Percentiles rank a stretch among this genome's conserved stretches.
Conservation (phyloP, 306 rosid species). For the Vigna angularis region DNA sequence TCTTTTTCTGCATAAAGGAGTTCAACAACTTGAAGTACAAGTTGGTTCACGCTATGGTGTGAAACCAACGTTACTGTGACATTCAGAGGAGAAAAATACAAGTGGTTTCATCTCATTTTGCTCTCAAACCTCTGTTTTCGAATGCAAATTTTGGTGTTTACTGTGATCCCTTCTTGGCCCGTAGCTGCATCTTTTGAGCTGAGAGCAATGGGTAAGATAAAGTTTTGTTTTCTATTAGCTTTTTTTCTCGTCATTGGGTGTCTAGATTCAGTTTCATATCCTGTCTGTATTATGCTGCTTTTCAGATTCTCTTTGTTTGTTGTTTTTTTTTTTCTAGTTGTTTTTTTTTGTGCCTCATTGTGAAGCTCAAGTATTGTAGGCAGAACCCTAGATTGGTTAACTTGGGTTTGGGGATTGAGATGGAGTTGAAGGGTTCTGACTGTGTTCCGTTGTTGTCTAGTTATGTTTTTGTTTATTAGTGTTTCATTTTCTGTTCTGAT, state of each 20-base stretch:
- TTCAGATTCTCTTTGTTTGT: conserved; percentile 3
- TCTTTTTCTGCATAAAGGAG: conserved; percentile 34
- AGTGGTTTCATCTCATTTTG: conserved; percentile 21
- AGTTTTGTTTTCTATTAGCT: conserved; percentile 8
- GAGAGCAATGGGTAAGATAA: conserved; percentile 44
- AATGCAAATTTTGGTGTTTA: conserved; percentile 5
- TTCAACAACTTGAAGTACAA: conserved; percentile 46
- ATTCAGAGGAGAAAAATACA: neutral
- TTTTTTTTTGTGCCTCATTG: conserved; percentile 33
- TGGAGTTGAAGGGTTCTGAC: conserved; percentile 31
- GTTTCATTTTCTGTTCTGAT: conserved; percentile 5
- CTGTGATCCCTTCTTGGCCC: conserved; percentile 29
- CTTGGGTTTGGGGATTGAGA: conserved; percentile 28
- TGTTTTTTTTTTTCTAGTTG: neutral
- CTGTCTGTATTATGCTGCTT: conserved; percentile 6
- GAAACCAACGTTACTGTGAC: conserved; percentile 35
- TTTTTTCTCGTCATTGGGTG: conserved; percentile 43
- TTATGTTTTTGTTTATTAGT: neutral
- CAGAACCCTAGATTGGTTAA: conserved; percentile 49
- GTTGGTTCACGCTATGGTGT: conserved; percentile 31
- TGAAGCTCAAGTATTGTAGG: conserved; percentile 2
- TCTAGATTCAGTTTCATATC: conserved; percentile 37
- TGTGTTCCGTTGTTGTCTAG: conserved; percentile 17
- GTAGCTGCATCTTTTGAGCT: conserved; percentile 37
- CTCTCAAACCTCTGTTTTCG: neutral